Percentiles rank a stretch among this genome's conserved stretches.
Evolutionary conservation across 768 basidiomycete species (phyloP).

Genomic region (Lentinula raphanica): DNA sequence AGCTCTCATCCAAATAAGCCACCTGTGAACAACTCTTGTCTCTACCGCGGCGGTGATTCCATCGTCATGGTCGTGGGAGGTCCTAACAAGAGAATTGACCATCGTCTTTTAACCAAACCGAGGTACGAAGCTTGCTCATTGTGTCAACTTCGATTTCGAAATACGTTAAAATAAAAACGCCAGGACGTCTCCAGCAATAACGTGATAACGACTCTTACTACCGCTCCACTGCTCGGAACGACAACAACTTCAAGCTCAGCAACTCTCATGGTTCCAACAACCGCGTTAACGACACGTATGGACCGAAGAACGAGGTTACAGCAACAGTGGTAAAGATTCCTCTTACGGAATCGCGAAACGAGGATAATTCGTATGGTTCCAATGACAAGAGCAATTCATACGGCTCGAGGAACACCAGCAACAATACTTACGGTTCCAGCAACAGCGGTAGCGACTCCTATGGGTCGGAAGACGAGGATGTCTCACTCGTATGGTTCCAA

Average conservation of each 20-base stretch:
- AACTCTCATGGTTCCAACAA: constrained; percentile 2
- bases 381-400: background rate
- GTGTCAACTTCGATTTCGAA: no score
- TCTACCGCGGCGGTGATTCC: constrained; percentile 80
- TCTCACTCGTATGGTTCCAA: background rate
- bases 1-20: constrained; percentile 80
- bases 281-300: constrained; percentile 10
- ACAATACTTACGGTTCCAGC: background rate
- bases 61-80: constrained; percentile 97
- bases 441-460: background rate
- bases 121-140: constrained; percentile 40
- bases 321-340: no score
- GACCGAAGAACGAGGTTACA: background rate
- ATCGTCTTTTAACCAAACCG: constrained; percentile 94
- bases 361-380: background rate
- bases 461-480: no score
- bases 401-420: background rate
- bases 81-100: constrained; percentile 91
- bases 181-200: no score
- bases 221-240: no score
- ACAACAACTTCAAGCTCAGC: no score
- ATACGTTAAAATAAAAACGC: no score
- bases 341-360: constrained; percentile 1
- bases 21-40: constrained; percentile 88
- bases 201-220: no score